Base-by-base conservation (phyloP, 768 basidiomycete genomes). In the Podaxis pistillaris region DNA sequence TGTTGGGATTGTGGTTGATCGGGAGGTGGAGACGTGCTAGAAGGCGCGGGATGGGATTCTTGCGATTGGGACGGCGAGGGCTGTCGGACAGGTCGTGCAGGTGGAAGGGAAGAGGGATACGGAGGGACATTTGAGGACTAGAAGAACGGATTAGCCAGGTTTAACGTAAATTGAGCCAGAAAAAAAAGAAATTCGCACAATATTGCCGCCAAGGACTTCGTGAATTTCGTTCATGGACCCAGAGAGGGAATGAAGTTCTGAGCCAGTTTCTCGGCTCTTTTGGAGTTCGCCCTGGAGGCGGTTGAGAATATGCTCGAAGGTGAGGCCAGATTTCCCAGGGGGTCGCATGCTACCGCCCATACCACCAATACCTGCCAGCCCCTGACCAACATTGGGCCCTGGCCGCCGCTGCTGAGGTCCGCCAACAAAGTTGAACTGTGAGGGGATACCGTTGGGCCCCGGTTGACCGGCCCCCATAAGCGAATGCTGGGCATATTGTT, bases 261-360 rank as follows among this genome's bases (percentile, higher is more conserved):
- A 81, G 13, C 93, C 93, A 0, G 96, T 97, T 71, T 98, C 96
- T 17, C 93, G 86, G 69, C 93, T 94, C 77, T 96, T 97, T 76
- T 91, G 90, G n/a, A 98, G 85, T 72, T 98, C 96, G 65, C 88
- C 87, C 72, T 98, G 96, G 2, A 98, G 79, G 38, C 93, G 86
- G 60, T 82, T 90, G 50, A 98, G 77, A 57, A 98, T 94, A 68
- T 95, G 92, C 68, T 98, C 96, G 71, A 98, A 96, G 7, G 88
- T 91, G 24, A 97, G 79, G 0, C 94, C 93, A 68, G 89, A 89
- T 75, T 93, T 94, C 17, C 91, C 89, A 1, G 90, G 89, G 0
- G 81, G 81, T 13, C 88, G 82, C 75, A 88, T 86, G 64, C 82
- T 83, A 41, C 84, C 88, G 37, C 87, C 89, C 85, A 89, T 89